phyloP scores from a whole-genome alignment of 306 rosid genomes.

The Fragaria iinumae region DNA sequence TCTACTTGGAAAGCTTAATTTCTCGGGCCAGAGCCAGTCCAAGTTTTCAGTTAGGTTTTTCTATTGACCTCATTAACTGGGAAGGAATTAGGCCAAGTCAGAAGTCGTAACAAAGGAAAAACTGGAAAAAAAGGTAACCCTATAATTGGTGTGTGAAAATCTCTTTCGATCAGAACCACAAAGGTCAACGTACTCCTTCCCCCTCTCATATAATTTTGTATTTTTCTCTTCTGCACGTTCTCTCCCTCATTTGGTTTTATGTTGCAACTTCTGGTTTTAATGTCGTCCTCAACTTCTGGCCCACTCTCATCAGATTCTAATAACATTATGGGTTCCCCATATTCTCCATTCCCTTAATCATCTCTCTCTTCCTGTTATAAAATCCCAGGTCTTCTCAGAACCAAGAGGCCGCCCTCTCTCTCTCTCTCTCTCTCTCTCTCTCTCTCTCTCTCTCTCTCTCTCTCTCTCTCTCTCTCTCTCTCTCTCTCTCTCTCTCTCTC shows the following conservation, averaged over 20 bases:
- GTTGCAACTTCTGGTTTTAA: conserved; percentile 54
- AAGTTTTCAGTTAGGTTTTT: conserved; percentile 1
- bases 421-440: not conserved
- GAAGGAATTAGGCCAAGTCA: not conserved
- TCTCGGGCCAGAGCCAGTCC: not conserved
- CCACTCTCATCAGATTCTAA: conserved; percentile 53
- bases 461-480: not conserved
- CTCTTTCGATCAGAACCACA: conserved; percentile 30
- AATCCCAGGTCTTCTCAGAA: conserved; percentile 17
- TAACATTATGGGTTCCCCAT: conserved; percentile 19
- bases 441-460: not conserved
- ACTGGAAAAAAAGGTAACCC: conserved; percentile 23
- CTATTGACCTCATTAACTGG: conserved; percentile 8
- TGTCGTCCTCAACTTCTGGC: conserved; percentile 41
- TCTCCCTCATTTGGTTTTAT: conserved; percentile 30
- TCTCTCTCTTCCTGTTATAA: conserved; percentile 41
- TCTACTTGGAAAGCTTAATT: not conserved
- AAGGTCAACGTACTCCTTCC: conserved; percentile 51
- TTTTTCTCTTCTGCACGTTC: conserved; percentile 36
- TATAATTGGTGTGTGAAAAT: conserved; percentile 25
- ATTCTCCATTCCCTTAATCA: conserved; percentile 34
- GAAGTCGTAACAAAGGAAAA: not conserved
- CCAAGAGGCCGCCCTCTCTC: not conserved
- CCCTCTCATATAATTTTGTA: conserved; percentile 12
- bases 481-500: not conserved